These are phyloP conservation scores for Gossypium sturtianum DNA, from an alignment of 345 rosid species.

Conservation along the genomic window DNA sequence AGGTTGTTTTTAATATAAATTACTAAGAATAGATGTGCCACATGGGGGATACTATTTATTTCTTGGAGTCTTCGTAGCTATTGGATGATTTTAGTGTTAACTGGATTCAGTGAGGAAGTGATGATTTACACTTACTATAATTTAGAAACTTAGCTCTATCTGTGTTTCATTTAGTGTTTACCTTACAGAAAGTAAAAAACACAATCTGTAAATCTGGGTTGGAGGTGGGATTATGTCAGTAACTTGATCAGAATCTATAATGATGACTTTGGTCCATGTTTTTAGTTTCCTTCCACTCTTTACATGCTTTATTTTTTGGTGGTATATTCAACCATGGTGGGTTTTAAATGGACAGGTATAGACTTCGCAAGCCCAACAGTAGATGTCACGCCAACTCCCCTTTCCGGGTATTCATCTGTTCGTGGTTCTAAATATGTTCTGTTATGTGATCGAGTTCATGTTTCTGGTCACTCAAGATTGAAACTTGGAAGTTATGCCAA, in stretches of 20 bases:
- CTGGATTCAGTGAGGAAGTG: background rate
- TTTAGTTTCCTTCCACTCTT: background rate
- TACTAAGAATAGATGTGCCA: background rate
- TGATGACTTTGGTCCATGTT: background rate
- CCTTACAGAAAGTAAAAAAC: background rate
- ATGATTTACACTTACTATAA: background rate
- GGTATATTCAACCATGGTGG: background rate
- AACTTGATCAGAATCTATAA: background rate
- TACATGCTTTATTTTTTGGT: background rate
- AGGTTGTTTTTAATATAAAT: background rate
- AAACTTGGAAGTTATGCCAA: slow-evolving; percentile 57
- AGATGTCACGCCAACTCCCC: slow-evolving; percentile 39
- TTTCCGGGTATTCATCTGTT: slow-evolving; percentile 15
- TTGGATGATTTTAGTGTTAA: background rate
- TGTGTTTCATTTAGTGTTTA: background rate
- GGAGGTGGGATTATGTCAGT: background rate
- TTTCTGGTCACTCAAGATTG: slow-evolving; percentile 62
- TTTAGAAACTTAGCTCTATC: background rate
- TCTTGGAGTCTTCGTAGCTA: background rate
- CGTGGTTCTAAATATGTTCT: slow-evolving; percentile 29
- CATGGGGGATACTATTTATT: background rate
- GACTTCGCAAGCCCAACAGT: slow-evolving; percentile 43
- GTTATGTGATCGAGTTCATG: slow-evolving; percentile 67
- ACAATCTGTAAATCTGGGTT: background rate
- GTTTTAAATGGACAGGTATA: slow-evolving; percentile 37